Percentiles rank a stretch among this genome's conserved stretches.
Evolutionary conservation across 164 flowering plant genomes (phyloP).

Genomic region (Vitis labrusca): DNA sequence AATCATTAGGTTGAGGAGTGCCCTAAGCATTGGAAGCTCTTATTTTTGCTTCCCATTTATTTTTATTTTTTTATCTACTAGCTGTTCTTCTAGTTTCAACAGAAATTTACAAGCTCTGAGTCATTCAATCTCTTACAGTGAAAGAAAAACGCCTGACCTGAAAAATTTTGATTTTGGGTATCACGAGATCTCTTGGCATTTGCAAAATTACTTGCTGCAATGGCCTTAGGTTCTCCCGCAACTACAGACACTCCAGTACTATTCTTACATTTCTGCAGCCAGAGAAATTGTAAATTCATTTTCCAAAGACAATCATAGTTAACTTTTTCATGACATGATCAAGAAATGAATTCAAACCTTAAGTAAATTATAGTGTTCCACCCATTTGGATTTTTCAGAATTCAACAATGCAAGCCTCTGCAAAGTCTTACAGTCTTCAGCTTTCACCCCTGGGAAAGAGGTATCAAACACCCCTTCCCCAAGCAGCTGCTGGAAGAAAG

Average conservation of each 20-base stretch:
- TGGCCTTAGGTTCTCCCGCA: conserved; percentile 26
- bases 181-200: conserved; percentile 48
- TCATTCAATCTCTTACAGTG: not conserved
- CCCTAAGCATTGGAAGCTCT: too few species aligned
- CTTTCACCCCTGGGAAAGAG: conserved; percentile 43
- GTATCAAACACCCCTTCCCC: conserved; percentile 72
- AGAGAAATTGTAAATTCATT: conserved; percentile 1
- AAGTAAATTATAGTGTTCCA: conserved; percentile 53
- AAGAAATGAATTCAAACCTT: conserved; percentile 53
- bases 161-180: conserved; percentile 31
- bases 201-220: conserved; percentile 22
- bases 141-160: conserved; percentile 45
- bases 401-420: conserved; percentile 60
- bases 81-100: not conserved
- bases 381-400: conserved; percentile 70
- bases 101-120: not conserved
- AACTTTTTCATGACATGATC: not conserved
- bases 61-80: not conserved
- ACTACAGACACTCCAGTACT: conserved; percentile 24
- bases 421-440: conserved; percentile 60
- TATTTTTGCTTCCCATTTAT: not conserved
- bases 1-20: too few species aligned
- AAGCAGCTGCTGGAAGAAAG: conserved; percentile 70
- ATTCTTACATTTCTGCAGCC: conserved; percentile 46
- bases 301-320: not conserved